Conservation (phyloP, 805 yeast genomes). For the Candida germanica region DNA sequence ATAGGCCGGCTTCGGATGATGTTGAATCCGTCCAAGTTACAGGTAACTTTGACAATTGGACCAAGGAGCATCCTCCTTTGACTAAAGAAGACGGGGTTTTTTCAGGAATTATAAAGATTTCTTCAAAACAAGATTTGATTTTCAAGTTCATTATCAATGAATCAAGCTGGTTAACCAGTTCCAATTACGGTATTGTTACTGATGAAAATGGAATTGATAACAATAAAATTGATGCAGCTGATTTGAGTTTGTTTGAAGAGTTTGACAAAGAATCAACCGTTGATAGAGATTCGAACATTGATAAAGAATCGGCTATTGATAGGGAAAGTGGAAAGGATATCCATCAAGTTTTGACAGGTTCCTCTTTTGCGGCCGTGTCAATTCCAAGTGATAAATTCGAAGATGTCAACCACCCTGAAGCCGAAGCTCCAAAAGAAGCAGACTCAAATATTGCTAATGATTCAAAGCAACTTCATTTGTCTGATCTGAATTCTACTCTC, state of each 20-base stretch:
- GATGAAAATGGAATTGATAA: slow-evolving; percentile 37
- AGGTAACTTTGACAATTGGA: slow-evolving; percentile 43
- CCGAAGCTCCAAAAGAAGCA: neutral
- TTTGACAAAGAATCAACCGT: slow-evolving; percentile 8
- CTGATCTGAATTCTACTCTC: slow-evolving; percentile 15
- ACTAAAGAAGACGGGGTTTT: slow-evolving; percentile 15
- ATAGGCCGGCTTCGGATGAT: slow-evolving; percentile 3
- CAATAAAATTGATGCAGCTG: slow-evolving; percentile 28
- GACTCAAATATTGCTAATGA: neutral
- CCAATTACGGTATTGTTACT: slow-evolving; percentile 20
- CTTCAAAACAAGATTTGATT: slow-evolving; percentile 22
- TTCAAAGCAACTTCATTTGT: slow-evolving; percentile 1
- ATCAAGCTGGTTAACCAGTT: slow-evolving; percentile 27
- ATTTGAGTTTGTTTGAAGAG: slow-evolving; percentile 21
- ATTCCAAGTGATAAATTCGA: slow-evolving; percentile 11
- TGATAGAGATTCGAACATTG: neutral
- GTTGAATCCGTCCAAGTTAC: slow-evolving; percentile 26
- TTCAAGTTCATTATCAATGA: slow-evolving; percentile 40
- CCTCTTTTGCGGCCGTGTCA: slow-evolving; percentile 39
- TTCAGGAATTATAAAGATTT: slow-evolving; percentile 20
- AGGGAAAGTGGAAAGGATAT: slow-evolving; percentile 9
- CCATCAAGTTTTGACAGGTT: slow-evolving; percentile 25
- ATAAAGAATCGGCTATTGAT: neutral
- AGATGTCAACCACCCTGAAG: slow-evolving; percentile 1
- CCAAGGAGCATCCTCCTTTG: slow-evolving; percentile 19